phyloP scores from a whole-genome alignment of 108 stramenopile genomes.

The Cyclotella kingstonii region DNA sequence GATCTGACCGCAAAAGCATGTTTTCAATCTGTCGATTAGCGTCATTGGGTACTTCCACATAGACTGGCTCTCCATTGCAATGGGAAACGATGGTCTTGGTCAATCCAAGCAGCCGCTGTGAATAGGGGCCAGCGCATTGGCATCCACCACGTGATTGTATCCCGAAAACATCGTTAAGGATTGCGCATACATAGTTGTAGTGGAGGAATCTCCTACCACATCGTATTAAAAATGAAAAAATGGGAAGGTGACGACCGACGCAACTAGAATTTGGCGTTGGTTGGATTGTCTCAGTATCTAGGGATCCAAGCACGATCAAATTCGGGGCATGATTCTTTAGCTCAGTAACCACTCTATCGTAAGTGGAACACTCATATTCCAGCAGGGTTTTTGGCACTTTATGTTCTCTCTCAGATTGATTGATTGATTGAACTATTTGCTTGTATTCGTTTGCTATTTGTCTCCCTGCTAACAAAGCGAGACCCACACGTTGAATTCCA shows the following conservation, averaged over 20 bases:
- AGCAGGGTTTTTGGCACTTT: slow-evolving; percentile 34
- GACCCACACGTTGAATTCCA: slow-evolving; percentile 86
- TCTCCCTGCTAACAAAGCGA: slow-evolving; percentile 78
- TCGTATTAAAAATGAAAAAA: slow-evolving; percentile 81
- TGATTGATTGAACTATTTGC: slow-evolving; percentile 24
- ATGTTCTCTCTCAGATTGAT: slow-evolving; percentile 2
- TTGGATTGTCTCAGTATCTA: not conserved
- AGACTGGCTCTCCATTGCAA: not conserved
- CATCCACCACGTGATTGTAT: slow-evolving; percentile 95
- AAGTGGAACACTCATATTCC: slow-evolving; percentile 65
- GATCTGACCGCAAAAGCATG: slow-evolving; percentile 79
- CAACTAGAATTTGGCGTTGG: slow-evolving; percentile 5
- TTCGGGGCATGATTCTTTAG: slow-evolving; percentile 68
- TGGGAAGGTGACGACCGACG: slow-evolving; percentile 57
- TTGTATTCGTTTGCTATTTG: slow-evolving; percentile 50
- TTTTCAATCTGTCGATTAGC: slow-evolving; percentile 74
- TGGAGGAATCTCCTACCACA: slow-evolving; percentile 86
- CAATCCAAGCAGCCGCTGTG: slow-evolving; percentile 82
- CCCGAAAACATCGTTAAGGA: slow-evolving; percentile 97
- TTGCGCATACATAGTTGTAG: slow-evolving; percentile 95
- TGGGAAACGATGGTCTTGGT: slow-evolving; percentile 11
- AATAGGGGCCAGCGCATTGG: slow-evolving; percentile 92
- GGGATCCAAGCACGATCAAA: slow-evolving; percentile 71
- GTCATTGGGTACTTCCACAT: slow-evolving; percentile 42
- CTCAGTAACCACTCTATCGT: slow-evolving; percentile 45